phyloP scores from a whole-genome alignment of 148 eudicot species.

The Linanthus parryae region DNA sequence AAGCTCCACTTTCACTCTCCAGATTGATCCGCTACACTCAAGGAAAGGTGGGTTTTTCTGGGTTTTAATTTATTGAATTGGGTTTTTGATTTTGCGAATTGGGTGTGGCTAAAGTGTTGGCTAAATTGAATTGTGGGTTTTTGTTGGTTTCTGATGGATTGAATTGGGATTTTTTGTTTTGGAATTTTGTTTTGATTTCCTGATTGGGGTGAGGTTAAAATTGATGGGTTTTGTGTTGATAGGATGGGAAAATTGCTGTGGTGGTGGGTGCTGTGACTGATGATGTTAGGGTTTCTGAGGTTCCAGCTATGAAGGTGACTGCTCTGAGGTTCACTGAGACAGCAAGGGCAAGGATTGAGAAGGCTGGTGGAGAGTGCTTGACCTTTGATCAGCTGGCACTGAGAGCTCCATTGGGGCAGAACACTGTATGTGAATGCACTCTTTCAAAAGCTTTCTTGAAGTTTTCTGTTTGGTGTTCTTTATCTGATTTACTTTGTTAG shows the following conservation, averaged over 20 bases:
- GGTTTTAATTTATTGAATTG: too few relatives aligned
- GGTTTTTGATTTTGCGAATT: too few relatives aligned
- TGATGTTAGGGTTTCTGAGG: constrained; percentile 58
- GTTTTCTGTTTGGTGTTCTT: too few relatives aligned
- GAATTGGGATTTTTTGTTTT: too few relatives aligned
- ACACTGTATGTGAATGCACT: constrained; percentile 88
- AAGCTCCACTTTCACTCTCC: constrained; percentile 76
- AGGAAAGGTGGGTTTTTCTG: too few relatives aligned
- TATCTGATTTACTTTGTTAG: too few relatives aligned
- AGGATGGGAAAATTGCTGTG: constrained; percentile 78
- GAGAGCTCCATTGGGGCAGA: constrained; percentile 94
- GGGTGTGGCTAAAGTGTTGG: too few relatives aligned
- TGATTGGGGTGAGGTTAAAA: too few relatives aligned
- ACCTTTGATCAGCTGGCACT: constrained; percentile 94
- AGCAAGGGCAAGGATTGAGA: constrained; percentile 90
- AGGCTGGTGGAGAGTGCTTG: constrained; percentile 85
- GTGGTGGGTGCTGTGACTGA: constrained; percentile 75
- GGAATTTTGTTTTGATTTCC: too few relatives aligned
- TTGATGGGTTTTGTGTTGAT: background rate
- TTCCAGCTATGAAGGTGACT: constrained; percentile 66
- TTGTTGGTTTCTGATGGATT: too few relatives aligned
- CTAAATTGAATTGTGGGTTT: too few relatives aligned
- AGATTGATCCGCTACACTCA: constrained; percentile 53
- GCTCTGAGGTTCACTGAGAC: constrained; percentile 86
- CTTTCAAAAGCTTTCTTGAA: too few relatives aligned